Evolutionary conservation across 2,329 filamentous ascomycete species (phyloP), one percentile per base, ranked within the genome.

Genomic region (Trichophyton rubrum): DNA sequence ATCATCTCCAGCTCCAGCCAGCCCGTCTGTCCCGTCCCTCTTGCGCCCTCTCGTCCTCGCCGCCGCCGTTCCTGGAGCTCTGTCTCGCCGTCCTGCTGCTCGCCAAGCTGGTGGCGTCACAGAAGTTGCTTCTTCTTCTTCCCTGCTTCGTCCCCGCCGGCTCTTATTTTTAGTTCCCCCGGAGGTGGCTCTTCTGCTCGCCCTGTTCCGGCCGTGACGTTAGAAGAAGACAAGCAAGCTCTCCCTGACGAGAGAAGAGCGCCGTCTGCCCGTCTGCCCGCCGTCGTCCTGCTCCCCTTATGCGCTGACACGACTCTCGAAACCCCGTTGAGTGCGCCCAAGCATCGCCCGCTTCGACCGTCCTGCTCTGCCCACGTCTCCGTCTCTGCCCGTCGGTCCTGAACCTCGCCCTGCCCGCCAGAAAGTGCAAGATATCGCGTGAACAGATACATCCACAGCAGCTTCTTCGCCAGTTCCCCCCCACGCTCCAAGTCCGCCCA

Each of bases 111-210:
- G 55, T 57, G 55, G 55, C 55, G 55, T 40, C 33, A 17, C 35
- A 3, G 27, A 38, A 38, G 33, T 38, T 38, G 27, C 27, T 38
- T 9, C 33, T 38, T 38, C 33, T 38, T 17, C 11, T 57, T 57
- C 35, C 55, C 55, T 57, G 55, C 55, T 57, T 57, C 33, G n/a
- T 57, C 55, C 55, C 55, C 40, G 55, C 55, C 40, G 35, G 55
- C 11, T 20, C 33, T 41, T 41, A 57, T 57, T 57, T 43, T 57
- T 41, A 38, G 33, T 13, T 38, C 33, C 55, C 35, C 20, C 55
- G 33, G 22, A 38, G 33, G 40, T 41, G 33, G 33, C 55, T 55
- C 13, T 5, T 8, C 22, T 47, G 40, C 45, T 51, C 45, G 45
- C 45, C 45, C 45, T 24, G 43, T 47, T 38, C 27, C 51, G 30